Base-by-base conservation (phyloP, 495 filamentous ascomycete species). In the Trichocladium uniseriatum region DNA sequence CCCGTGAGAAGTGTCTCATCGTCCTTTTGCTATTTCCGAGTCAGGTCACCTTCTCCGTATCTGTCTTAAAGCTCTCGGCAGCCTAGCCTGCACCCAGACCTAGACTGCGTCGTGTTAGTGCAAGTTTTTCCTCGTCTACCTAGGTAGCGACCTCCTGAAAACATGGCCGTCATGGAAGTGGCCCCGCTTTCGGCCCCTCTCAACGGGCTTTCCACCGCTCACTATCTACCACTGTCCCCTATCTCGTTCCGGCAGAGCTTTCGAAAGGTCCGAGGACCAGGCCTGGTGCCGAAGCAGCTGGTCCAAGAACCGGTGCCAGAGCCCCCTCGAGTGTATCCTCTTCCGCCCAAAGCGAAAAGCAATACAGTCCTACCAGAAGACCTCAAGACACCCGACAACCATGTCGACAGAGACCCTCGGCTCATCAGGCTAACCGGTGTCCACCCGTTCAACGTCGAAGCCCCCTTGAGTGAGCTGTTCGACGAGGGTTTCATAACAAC, bases 401-500 rank as follows among this genome's bases (percentile, higher is more conserved):
- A 92, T 73, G 86, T 95, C n/a, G 77, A 86, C 13, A 74, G 91
- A 52, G 91, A 97, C 69, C 78, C 87, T 5, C 76, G 91, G 22
- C 69, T 97, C 31, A 94, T 97, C 53, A 76, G 91, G 36, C 70
- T 97, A 41, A 97, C 91, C 16, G 90, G 91, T 34, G 77, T 87
- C 31, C 91, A 97, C 69, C 91, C 91, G 3, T 94, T 94, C 69
- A 97, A 97, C 62, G 86, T 90, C 40, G 91, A 97, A 69, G 78
- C 91, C 5, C 91, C 91, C 8, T 67, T 97, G 10, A 84, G 78
- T 15, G 77, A 80, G 5, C 72, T 97, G 8, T 95, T 78, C 62
- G 77, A 95, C 56, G 82, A 94, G 68, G 85, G 84, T 58, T 97
- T 95, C 63, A 71, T 97, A 32, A 97, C 91, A 5, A 83, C 83